These are phyloP conservation scores for Nitzschia putrida DNA, from an alignment of 108 stramenopile species.

Conservation along the genomic window DNA sequence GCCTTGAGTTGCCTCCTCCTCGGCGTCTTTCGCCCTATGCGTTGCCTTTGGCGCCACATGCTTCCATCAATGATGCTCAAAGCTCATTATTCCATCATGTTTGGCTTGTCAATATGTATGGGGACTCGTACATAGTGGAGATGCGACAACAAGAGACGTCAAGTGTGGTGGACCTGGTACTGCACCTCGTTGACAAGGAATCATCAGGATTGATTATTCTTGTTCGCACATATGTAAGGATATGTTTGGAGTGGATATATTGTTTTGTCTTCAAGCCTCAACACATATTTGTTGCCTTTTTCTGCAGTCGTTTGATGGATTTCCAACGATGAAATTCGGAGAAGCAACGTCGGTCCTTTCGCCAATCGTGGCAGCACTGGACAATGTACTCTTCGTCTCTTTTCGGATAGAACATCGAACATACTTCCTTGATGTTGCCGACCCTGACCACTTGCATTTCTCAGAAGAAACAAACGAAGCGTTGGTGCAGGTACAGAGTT, in stretches of 20 bases:
- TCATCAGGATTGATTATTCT: too few relatives aligned
- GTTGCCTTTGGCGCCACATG: too few relatives aligned
- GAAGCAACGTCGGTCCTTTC: too few relatives aligned
- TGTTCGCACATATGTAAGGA: too few relatives aligned
- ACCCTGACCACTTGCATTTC: background rate
- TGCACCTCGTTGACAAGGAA: too few relatives aligned
- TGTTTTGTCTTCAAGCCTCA: too few relatives aligned
- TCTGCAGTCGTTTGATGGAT: too few relatives aligned
- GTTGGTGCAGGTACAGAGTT: background rate
- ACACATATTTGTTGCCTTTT: too few relatives aligned
- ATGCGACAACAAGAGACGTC: background rate
- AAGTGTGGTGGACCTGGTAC: too few relatives aligned
- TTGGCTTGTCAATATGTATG: slow-evolving; percentile 3
- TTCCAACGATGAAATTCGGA: too few relatives aligned
- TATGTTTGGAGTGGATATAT: too few relatives aligned
- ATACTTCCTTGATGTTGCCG: slow-evolving; percentile 2
- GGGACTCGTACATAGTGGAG: background rate
- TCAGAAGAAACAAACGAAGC: background rate
- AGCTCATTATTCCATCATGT: background rate
- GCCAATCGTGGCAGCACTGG: background rate
- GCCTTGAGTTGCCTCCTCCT: slow-evolving; percentile 15
- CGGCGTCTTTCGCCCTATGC: slow-evolving; percentile 12
- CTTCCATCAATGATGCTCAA: too few relatives aligned
- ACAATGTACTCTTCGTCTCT: slow-evolving; percentile 10
- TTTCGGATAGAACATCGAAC: background rate